A percentile compares a stretch with the other conserved stretches of the same genome.
phyloP scores from a whole-genome alignment of 768 basidiomycete species.

The Cystofilobasidium capitatum region DNA sequence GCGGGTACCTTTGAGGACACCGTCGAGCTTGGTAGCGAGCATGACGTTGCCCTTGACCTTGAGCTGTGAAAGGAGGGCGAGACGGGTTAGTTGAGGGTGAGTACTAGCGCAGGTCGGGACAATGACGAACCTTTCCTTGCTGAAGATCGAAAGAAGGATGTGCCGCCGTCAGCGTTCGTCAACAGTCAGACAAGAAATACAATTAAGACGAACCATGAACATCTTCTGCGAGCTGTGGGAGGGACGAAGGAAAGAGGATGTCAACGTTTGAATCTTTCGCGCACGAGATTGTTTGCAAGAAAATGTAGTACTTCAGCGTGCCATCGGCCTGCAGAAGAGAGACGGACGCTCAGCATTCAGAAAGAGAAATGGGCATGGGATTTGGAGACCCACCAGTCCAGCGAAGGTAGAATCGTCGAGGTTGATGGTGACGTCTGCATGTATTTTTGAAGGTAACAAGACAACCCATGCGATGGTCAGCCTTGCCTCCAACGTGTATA shows the following conservation, averaged over 20 bases:
- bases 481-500: neutral
- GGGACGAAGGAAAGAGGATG: neutral
- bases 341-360: neutral
- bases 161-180: too few species aligned
- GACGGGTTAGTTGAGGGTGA: too few species aligned
- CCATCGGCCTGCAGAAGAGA: constrained; percentile 16
- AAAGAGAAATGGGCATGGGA: too few species aligned
- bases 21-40: constrained; percentile 28
- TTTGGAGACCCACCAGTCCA: constrained; percentile 7
- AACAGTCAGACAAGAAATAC: neutral
- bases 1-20: constrained; percentile 23
- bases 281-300: neutral
- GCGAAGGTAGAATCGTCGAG: constrained; percentile 23
- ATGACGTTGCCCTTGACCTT: constrained; percentile 29
- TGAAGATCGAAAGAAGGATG: neutral
- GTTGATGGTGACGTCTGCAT: constrained; percentile 25
- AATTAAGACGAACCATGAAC: constrained; percentile 8
- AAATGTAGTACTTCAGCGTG: constrained; percentile 22
- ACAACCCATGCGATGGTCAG: neutral
- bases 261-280: neutral
- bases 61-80: constrained; percentile 8
- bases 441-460: too few species aligned
- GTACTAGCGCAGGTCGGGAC: neutral
- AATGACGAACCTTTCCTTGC: constrained; percentile 2
- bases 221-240: constrained; percentile 22